Conservation (phyloP, 1,284 basidiomycete species). For the Fistulinella cinereoalba region DNA sequence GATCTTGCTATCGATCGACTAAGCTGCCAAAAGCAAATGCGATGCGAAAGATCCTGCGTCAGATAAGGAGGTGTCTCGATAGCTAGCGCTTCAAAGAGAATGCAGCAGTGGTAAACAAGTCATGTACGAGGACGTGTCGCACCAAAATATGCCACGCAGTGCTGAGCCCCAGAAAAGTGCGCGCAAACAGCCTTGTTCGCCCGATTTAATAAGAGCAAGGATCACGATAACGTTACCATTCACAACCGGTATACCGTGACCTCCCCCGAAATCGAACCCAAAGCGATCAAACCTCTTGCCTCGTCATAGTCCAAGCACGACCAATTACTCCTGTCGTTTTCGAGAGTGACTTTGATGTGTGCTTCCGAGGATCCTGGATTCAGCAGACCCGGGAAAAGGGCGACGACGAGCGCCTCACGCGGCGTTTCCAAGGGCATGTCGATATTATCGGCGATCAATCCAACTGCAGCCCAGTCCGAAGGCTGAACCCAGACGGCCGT, state of each 20-base stretch:
- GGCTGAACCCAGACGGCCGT: slow-evolving; percentile 62
- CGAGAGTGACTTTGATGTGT: slow-evolving; percentile 26
- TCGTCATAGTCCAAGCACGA: slow-evolving; percentile 59
- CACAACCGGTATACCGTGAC: slow-evolving; percentile 45
- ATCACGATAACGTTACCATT: too few species aligned
- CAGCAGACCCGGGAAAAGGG: slow-evolving; percentile 49
- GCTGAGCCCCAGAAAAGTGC: not conserved
- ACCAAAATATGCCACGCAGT: not conserved
- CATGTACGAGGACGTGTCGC: slow-evolving; percentile 8
- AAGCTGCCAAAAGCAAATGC: not conserved
- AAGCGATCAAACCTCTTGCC: slow-evolving; percentile 45
- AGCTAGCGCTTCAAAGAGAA: slow-evolving; percentile 2
- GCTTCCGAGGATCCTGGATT: slow-evolving; percentile 16
- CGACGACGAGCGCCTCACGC: slow-evolving; percentile 44
- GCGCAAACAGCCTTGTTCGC: too few species aligned
- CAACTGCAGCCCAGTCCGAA: slow-evolving; percentile 38
- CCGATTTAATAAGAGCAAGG: too few species aligned
- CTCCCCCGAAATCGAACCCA: slow-evolving; percentile 48
- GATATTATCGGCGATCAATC: slow-evolving; percentile 30
- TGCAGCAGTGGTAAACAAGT: not conserved
- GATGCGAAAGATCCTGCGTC: slow-evolving; percentile 11
- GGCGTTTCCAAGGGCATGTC: slow-evolving; percentile 16
- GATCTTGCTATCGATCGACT: slow-evolving; percentile 13
- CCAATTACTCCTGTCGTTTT: slow-evolving; percentile 43
- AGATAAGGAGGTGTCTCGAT: slow-evolving; percentile 6